Evolutionary conservation across 495 filamentous ascomycete genomes (phyloP).

Genomic region (Cercophora samala): DNA sequence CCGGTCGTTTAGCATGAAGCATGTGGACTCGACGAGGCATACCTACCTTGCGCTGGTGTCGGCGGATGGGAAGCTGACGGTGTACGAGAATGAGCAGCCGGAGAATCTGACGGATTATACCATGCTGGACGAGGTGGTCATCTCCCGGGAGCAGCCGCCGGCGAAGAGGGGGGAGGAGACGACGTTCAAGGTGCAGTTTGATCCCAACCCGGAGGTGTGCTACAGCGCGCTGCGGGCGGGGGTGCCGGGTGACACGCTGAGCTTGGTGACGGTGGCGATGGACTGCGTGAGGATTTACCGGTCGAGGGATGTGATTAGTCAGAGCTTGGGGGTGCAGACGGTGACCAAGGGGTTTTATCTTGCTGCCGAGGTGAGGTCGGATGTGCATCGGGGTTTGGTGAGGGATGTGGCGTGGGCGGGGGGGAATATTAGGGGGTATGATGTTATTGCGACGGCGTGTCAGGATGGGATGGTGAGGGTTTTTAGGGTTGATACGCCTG

Average conservation of each 20-base stretch:
- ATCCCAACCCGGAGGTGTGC: conserved; percentile 75
- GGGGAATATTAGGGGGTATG: conserved; percentile 78
- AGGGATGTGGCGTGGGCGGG: conserved; percentile 91
- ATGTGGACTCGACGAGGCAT: conserved; percentile 60
- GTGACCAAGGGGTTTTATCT: conserved; percentile 66
- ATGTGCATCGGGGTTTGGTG: conserved; percentile 67
- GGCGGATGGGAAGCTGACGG: conserved; percentile 69
- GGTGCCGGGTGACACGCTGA: conserved; percentile 67
- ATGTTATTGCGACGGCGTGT: conserved; percentile 86
- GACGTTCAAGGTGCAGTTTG: conserved; percentile 78
- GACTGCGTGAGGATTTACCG: conserved; percentile 75
- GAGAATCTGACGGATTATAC: conserved; percentile 76
- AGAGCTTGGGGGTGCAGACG: conserved; percentile 48
- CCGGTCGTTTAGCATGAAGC: conserved; percentile 77
- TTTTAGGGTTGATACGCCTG: conserved; percentile 56
- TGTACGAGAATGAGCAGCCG: conserved; percentile 85
- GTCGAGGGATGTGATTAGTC: conserved; percentile 57
- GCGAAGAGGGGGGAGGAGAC: conserved; percentile 71
- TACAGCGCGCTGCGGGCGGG: conserved; percentile 73
- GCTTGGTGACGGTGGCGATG: conserved; percentile 80
- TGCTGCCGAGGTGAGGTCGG: conserved; percentile 64
- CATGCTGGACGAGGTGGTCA: conserved; percentile 65
- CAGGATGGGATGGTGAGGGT: conserved; percentile 87
- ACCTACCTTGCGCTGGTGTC: conserved; percentile 83
- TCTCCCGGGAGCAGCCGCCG: conserved; percentile 39